Evolutionary conservation across 176 grass and related monocot genomes (phyloP), one percentile per base, ranked within the genome.

Genomic region (Triticum monococcum): DNA sequence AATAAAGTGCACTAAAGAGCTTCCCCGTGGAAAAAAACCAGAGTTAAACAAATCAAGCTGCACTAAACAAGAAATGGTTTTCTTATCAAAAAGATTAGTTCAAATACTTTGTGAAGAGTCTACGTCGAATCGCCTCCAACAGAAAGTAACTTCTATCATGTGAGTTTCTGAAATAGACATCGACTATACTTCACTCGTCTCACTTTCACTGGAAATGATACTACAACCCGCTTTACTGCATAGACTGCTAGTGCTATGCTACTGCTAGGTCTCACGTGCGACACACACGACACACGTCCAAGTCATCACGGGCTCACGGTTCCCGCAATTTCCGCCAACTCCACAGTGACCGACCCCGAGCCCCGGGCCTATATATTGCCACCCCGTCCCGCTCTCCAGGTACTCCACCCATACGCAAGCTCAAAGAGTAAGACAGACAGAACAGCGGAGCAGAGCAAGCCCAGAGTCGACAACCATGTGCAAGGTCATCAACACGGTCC

Each of bases 401-500:
- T 9, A 33, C 57, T 63, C n/a, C 76, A 78, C 0, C 60, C 43
- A 45, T 22, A 4, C 6, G 23, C 12, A 73, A 37, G 33, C 9
- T 69, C 32, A 46, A 46, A 46, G 43, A 46, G 43, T 54, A 13
- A 64, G 63, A 11, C 10, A 16, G 24, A 71, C 13, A 57, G n/a
- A 12, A 3, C 25, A 9, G 35, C 62, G 12, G 16, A 76, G 83
- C 69, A 17, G 36, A 9, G 13, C 48, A 6, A 16, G 24, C 62
- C 28, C 6, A 57, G 54, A 12, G 25, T 14, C 63, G 8, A 3
- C 46, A 30, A 16, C 2, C 35, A 90, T 91, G 89, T 91, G 89
- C 69, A 87, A 81, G 81, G 50, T 75, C n/a, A 59, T 84, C 68
- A 17, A 9, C 54, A 81, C 81, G 0, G 80, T 87, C 68, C 81